Evolutionary conservation across 306 rosid genomes (phyloP).

Genomic region (Malus sylvestris): DNA sequence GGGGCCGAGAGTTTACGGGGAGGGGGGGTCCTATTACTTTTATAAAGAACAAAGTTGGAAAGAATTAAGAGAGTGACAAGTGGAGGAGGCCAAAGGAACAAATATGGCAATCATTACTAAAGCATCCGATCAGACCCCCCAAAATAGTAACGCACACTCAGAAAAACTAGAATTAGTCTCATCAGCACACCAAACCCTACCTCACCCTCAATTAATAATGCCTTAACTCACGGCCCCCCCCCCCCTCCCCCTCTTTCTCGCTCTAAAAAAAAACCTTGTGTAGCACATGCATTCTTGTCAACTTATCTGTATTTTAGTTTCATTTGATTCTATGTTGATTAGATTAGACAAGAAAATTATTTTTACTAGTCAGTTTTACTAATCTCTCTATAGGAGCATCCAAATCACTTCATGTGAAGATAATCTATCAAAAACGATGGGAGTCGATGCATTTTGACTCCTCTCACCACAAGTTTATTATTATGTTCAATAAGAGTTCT

Average conservation of each 20-base stretch:
- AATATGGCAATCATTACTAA: conserved; percentile 58
- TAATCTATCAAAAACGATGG: too few species aligned
- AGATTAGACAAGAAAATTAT: rapidly evolving
- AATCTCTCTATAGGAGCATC: not conserved
- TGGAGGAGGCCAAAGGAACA: conserved; percentile 69
- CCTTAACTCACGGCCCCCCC: not conserved
- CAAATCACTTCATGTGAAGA: not conserved
- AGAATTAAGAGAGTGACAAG: conserved; percentile 49
- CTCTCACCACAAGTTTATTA: not conserved
- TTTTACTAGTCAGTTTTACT: rapidly evolving
- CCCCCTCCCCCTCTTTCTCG: too few species aligned
- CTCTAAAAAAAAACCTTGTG: not conserved
- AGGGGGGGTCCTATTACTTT: not conserved
- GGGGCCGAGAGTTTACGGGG: not conserved
- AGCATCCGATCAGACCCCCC: conserved; percentile 35
- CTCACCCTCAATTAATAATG: not conserved
- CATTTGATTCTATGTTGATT: too few species aligned
- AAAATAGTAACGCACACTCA: conserved; percentile 11
- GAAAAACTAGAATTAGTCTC: conserved; percentile 27
- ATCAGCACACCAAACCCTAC: conserved; percentile 19
- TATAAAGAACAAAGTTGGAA: conserved; percentile 24
- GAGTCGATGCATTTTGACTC: not conserved
- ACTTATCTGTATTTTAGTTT: too few species aligned
- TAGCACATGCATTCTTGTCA: too few species aligned
- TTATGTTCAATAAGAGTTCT: not conserved